Evolutionary conservation across 805 yeast species (phyloP).

Genomic region (Novakomyces olei): DNA sequence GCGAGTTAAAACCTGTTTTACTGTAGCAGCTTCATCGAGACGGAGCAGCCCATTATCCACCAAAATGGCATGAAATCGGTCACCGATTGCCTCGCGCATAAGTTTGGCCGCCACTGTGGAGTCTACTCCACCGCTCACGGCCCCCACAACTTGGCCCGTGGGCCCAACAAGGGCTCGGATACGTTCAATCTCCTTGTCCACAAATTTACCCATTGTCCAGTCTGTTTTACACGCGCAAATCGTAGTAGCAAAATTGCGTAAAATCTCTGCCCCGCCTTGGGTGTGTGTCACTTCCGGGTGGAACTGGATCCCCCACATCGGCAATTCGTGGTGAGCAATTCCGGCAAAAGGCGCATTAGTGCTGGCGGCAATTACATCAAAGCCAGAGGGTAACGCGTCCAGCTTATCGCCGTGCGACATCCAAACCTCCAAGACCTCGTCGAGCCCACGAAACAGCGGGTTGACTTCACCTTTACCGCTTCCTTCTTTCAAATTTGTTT

Average conservation of each 20-base stretch:
- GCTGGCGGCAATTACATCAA: slow-evolving; percentile 71
- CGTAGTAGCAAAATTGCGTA: slow-evolving; percentile 79
- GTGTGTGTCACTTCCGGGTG: slow-evolving; percentile 99
- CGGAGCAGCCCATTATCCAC: slow-evolving; percentile 98
- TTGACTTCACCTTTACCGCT: slow-evolving; percentile 16
- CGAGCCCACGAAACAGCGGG: slow-evolving; percentile 67
- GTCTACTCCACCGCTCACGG: slow-evolving; percentile 98
- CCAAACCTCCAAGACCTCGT: slow-evolving; percentile 69
- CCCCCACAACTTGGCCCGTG: slow-evolving; percentile 96
- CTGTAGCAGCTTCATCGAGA: slow-evolving; percentile 72
- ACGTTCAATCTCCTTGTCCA: slow-evolving; percentile 87
- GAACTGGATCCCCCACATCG: slow-evolving; percentile 88
- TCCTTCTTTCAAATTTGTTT: slow-evolving; percentile 24
- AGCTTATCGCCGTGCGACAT: slow-evolving; percentile 98
- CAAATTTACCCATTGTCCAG: slow-evolving; percentile 97
- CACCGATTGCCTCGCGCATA: slow-evolving; percentile 96
- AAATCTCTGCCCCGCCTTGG: slow-evolving; percentile 62
- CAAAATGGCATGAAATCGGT: slow-evolving; percentile 91
- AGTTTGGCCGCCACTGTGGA: slow-evolving; percentile 97
- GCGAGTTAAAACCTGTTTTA: slow-evolving; percentile 69
- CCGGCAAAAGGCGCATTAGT: slow-evolving; percentile 93
- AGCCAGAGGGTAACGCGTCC: slow-evolving; percentile 72
- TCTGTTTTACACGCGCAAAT: slow-evolving; percentile 71
- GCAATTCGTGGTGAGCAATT: slow-evolving; percentile 49
- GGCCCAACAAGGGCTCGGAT: slow-evolving; percentile 86